phyloP scores from a whole-genome alignment of 345 rosid species.

The Syzygium grande region DNA sequence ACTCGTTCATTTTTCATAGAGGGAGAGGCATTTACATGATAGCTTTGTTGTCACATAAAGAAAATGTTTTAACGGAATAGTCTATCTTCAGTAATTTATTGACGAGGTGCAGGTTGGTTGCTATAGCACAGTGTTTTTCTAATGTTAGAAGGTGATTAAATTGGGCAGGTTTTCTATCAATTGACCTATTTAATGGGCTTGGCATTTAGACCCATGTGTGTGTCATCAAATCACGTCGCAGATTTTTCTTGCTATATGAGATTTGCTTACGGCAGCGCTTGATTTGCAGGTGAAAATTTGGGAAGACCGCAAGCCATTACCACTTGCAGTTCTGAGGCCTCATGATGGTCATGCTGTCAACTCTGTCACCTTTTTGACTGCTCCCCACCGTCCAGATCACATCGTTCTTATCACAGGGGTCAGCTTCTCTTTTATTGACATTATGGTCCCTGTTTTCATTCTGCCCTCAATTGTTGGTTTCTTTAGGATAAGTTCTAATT shows the following conservation, averaged over 20 bases:
- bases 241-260: not conserved
- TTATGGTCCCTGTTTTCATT: not conserved
- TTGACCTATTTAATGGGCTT: not conserved
- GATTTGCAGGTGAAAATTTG: conserved; percentile 58
- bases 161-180: not conserved
- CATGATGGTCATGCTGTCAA: conserved; percentile 59
- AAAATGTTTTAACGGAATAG: not conserved
- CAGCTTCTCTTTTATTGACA: not conserved
- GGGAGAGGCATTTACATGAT: not conserved
- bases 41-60: not conserved
- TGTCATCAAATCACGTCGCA: not conserved
- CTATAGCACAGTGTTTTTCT: not conserved
- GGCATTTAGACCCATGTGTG: not conserved
- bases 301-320: conserved; percentile 58
- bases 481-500: not conserved
- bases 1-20: not conserved
- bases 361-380: conserved; percentile 54
- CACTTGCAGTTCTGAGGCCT: conserved; percentile 54
- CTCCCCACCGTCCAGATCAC: conserved; percentile 58
- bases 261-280: not conserved
- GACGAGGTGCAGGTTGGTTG: not conserved
- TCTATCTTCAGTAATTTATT: not conserved
- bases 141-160: not conserved
- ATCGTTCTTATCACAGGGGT: conserved; percentile 75
- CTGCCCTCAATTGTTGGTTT: not conserved